Conservation (phyloP, 2,329 filamentous ascomycete species). For the Dactylellina drechsleri region DNA sequence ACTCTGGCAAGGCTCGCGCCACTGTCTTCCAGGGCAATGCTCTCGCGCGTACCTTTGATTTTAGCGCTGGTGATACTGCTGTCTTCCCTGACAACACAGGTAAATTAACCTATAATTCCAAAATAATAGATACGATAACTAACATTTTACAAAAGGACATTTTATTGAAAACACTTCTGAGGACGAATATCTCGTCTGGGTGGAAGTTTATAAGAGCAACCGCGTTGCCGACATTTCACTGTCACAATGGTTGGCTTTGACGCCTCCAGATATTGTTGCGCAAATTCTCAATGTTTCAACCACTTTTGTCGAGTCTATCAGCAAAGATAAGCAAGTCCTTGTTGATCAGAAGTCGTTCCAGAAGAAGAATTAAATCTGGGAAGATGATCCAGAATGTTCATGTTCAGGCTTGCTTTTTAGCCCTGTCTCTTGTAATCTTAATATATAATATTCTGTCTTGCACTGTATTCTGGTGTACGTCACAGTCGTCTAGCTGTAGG, state of each 20-base stretch:
- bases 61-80: conserved; percentile 73
- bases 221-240: conserved; percentile 74
- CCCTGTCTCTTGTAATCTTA: neutral
- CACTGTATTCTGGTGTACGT: neutral
- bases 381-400: neutral
- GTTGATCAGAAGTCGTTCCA: conserved; percentile 59
- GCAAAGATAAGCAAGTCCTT: conserved; percentile 73
- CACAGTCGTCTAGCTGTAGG: neutral
- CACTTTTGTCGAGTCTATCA: conserved; percentile 68
- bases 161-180: conserved; percentile 76
- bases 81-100: conserved; percentile 73
- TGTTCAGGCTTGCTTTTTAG: neutral
- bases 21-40: conserved; percentile 73
- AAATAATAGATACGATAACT: neutral
- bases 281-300: conserved; percentile 70
- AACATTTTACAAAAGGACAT: conserved; percentile 63
- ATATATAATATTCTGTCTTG: conserved; percentile 9
- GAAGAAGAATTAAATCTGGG: conserved; percentile 21
- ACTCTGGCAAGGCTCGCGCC: conserved; percentile 70
- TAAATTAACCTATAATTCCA: conserved; percentile 1
- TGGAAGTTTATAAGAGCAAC: conserved; percentile 76
- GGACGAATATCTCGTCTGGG: conserved; percentile 72
- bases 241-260: conserved; percentile 76
- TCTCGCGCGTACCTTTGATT: conserved; percentile 74
- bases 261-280: conserved; percentile 71